phyloP scores from a whole-genome alignment of 1,284 basidiomycete genomes.

The Tetrapyrgos nigripes region DNA sequence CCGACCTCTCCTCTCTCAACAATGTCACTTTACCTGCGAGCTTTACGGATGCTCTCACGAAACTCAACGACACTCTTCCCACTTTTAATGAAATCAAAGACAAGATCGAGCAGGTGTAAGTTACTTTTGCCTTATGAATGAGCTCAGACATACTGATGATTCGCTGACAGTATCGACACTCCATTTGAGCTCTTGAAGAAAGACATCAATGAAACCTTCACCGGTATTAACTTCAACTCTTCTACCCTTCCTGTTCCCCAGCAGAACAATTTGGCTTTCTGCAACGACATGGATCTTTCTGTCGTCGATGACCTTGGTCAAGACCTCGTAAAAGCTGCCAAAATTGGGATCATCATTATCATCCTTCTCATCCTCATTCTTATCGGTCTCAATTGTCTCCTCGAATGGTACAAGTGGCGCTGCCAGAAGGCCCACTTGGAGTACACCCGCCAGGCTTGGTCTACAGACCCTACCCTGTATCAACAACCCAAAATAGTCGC shows the following conservation, averaged over 20 bases:
- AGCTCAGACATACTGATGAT: constrained; percentile 17
- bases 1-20: constrained; percentile 73
- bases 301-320: constrained; percentile 84
- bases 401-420: constrained; percentile 86
- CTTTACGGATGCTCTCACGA: constrained; percentile 75
- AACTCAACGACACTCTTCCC: constrained; percentile 85
- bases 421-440: constrained; percentile 68
- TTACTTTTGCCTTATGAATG: constrained; percentile 16
- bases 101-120: constrained; percentile 76
- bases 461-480: constrained; percentile 67
- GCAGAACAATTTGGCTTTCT: constrained; percentile 71
- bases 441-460: constrained; percentile 77
- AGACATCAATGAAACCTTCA: constrained; percentile 88
- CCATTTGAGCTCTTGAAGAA: constrained; percentile 88
- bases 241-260: constrained; percentile 77
- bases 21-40: constrained; percentile 86
- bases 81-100: constrained; percentile 80
- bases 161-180: constrained; percentile 69
- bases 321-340: constrained; percentile 78
- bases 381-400: constrained; percentile 65
- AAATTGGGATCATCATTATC: constrained; percentile 79
- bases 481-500: constrained; percentile 39
- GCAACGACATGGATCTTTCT: constrained; percentile 78
- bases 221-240: constrained; percentile 71
- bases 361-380: constrained; percentile 67